Conservation (phyloP, 1,284 basidiomycete species). For the Sutorius eximius region DNA sequence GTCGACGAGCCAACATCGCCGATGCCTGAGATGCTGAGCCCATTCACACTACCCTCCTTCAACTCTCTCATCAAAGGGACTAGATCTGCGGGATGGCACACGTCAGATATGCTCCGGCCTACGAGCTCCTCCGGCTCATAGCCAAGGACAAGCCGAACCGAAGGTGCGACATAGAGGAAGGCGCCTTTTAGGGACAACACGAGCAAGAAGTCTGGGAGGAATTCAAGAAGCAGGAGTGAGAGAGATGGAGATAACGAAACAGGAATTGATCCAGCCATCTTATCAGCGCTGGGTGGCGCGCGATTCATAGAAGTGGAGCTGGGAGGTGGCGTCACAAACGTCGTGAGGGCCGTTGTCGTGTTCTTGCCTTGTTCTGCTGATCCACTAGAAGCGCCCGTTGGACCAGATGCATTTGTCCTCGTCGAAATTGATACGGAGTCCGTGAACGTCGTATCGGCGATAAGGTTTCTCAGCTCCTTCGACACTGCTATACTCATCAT, state of each 20-base stretch:
- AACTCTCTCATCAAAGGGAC: constrained; percentile 91
- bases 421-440: constrained; percentile 39
- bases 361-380: constrained; percentile 15
- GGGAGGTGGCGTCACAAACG: constrained; percentile 14
- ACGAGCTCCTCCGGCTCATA: constrained; percentile 83
- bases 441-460: constrained; percentile 41
- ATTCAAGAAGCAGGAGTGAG: constrained; percentile 68
- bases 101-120: constrained; percentile 72
- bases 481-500: constrained; percentile 39
- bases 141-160: constrained; percentile 73
- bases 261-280: constrained; percentile 37
- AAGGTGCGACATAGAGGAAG: constrained; percentile 89
- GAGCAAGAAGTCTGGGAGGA: constrained; percentile 78
- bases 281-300: constrained; percentile 1
- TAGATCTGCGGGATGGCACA: constrained; percentile 88
- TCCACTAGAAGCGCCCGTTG: constrained; percentile 16
- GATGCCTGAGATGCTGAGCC: constrained; percentile 14
- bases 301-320: constrained; percentile 18
- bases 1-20: constrained; percentile 16
- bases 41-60: constrained; percentile 69
- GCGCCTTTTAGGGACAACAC: constrained; percentile 93
- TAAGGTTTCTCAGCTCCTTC: constrained; percentile 42
- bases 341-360: constrained; percentile 21
- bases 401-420: constrained; percentile 30
- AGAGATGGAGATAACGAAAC: constrained; percentile 37